Base-by-base conservation (phyloP, 1,284 basidiomycete species). In the Fomitopsis schrenkii region DNA sequence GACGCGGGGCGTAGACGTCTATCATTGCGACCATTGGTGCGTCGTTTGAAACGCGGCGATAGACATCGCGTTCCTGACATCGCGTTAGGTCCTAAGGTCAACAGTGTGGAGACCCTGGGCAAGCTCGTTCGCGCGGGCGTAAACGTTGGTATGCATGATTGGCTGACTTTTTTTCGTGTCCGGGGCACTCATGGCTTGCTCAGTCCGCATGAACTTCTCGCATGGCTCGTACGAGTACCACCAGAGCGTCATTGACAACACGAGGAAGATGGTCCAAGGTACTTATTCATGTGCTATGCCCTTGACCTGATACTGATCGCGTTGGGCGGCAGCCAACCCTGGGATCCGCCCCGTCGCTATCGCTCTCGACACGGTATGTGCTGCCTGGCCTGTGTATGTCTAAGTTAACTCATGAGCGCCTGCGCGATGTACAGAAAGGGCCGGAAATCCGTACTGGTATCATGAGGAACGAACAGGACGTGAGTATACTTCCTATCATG, bases 141-240 rank as follows among this genome's bases (percentile, higher is more conserved):
- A 76, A 98, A 97, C 82, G 91, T 98, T 74, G 95, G 95, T 96
- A 64, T 66, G 92, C 54, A 45, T 33, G 35, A 46, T 30, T 36
- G 10, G 52, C 30, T 30, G 44, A 28, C 6, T 57, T 41, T n/a
- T 55, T 36, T 58, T 62, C 30, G 30, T 59, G 28, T 57, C 41
- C 40, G 52, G 30, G 48, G 45, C 44, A 60, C 55, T 56, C 59
- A 48, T 58, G 48, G 55, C 52, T 46, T n/a, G 52, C 58, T 41
- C 69, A 97, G 95, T 97, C 64, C 94, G 95, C 77, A 97, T 97
- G 95, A 97, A 98, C 84, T 97, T 97, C 76, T 97, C 95, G 59
- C 95, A 97, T 86, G 95, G 95, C 59, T 91, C 90, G 61, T 96
- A 98, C 77, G 94, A 95, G 71, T 97, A 96, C 77, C 96, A 98